phyloP scores from a whole-genome alignment of 1,284 basidiomycete genomes.

The Microbotryomycetes sp. region DNA sequence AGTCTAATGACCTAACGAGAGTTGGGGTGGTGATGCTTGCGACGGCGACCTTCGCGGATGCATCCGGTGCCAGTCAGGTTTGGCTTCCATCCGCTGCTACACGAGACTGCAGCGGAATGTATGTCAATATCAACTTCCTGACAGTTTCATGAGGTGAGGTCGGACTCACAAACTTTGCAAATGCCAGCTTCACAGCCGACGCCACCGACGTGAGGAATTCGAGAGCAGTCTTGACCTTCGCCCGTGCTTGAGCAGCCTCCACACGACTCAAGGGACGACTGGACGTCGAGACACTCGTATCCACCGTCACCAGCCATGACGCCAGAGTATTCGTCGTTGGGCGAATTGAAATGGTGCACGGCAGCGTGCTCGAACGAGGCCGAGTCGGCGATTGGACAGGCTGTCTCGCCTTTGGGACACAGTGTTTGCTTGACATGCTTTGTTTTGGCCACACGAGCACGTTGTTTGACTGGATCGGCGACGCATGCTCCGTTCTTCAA shows the following conservation, averaged over 20 bases:
- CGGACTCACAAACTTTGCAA: conserved; percentile 31
- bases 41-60: background rate
- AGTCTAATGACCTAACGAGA: background rate
- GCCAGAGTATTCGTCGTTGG: conserved; percentile 10
- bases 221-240: conserved; percentile 62
- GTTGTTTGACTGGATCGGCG: background rate
- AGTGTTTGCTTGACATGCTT: conserved; percentile 15
- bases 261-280: conserved; percentile 49
- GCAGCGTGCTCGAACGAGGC: conserved; percentile 22
- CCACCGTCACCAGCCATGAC: conserved; percentile 23
- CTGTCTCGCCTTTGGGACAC: conserved; percentile 32
- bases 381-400: conserved; percentile 35
- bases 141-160: background rate
- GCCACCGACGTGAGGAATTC: conserved; percentile 58
- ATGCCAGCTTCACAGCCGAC: conserved; percentile 47
- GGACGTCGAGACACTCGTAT: conserved; percentile 46
- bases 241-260: conserved; percentile 63
- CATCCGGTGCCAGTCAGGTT: background rate
- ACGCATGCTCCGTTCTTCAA: conserved; percentile 8
- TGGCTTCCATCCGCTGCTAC: conserved; percentile 35
- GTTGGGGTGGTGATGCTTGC: background rate
- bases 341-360: conserved; percentile 17
- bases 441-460: conserved; percentile 17
- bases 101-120: conserved; percentile 24
- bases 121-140: background rate